Evolutionary conservation across 495 filamentous ascomycete species (phyloP), one percentile per base, ranked within the genome.

Genomic region (Hypoxylon lienhwacheense): DNA sequence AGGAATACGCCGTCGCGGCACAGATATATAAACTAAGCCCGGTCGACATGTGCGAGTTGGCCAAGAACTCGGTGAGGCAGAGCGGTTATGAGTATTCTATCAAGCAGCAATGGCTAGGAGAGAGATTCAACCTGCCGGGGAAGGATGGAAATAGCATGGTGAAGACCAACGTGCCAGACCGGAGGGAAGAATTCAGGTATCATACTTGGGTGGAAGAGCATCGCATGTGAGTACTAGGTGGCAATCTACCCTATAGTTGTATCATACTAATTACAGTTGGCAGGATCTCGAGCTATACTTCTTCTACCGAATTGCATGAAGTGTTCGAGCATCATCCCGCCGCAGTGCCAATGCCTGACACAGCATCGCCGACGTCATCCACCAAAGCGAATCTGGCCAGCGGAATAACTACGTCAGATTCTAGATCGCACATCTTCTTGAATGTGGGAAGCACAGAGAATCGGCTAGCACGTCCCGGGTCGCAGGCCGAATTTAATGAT

Each of bases 21-120:
- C 93, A 98, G 71, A 98, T 98, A 37, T 98, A 97, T 73, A 97
- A 97, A 71, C 82, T 98, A 17, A 95, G 85, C 68, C 89, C 91
- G 12, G 92, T 97, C 4, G 93, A 98, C 68, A 98, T 98, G 93
- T 97, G 95, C 65, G 93, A 98, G 72, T 75, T 98, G 25, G 93
- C 93, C 3, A 95, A 92, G 70, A 91, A 97, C 70, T 96, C 90
- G 10, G 93, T 98, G 24, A 80, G 82, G 57, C 93, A 98, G 66
- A 95, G 90, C 69, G 93, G 93, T 14, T 98, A 96, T 61, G 93
- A 98, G 68, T 78, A 86, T 63, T 78, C 82, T 12, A 69, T 97
- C 56, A 98, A 97, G 73, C 84, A 88, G 55, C 81, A 88, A 66
- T 98, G 92, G 91, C 76, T 98, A 5, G 93, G 93, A 1, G 72